Evolutionary conservation across 1,284 basidiomycete genomes (phyloP), one percentile per base, ranked within the genome.

Genomic region (Termitomyces sp.): DNA sequence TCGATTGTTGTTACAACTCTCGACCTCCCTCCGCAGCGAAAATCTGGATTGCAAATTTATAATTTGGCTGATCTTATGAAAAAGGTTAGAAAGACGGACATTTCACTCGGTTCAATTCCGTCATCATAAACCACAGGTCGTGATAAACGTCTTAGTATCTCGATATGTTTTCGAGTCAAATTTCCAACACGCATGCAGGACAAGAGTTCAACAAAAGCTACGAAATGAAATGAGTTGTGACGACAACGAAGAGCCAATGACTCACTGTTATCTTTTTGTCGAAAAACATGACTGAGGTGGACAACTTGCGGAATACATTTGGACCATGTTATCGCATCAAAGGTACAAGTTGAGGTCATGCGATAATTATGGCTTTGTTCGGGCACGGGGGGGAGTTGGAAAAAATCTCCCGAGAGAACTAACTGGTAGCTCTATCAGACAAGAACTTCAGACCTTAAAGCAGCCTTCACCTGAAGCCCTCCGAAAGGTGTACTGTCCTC

Each of bases 331-430:
- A 77, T 68, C 0, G 91, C 88, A 62, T 96, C 88, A 64, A 97
- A 96, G 1, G 87, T 84, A 61, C 87, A 93, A 39, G 71, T 78
- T 34, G 78, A 68, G 3, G 72, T 66, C 13, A 64, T 65, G 34
- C 69, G 69, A 60, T 73, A 74, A 5, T 64, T 34, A 38, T 65
- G 56, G 44, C 58, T 67, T 43, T 66, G 56, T 14, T 71, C 68
- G 5, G 78, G 76, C 9, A 97, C 92, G 0, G 93, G 93, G 0
- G 93, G 93, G 0, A 97, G 77, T 69, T 97, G 93, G 69, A 90
- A 93, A 70, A 96, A 96, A 68, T 96, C 93, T 3, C 93, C 93
- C 1, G 89, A 91, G 40, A 93, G 72, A 51, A 96, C 76, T 41
- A 97, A 71, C 84, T 94, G 68, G 11, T 48, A 28, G 33, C 50